Percentiles rank a stretch among this genome's conserved stretches.
phyloP scores from a whole-genome alignment of 192 early-diverging fungal genomes.

The Mortierella alpina region DNA sequence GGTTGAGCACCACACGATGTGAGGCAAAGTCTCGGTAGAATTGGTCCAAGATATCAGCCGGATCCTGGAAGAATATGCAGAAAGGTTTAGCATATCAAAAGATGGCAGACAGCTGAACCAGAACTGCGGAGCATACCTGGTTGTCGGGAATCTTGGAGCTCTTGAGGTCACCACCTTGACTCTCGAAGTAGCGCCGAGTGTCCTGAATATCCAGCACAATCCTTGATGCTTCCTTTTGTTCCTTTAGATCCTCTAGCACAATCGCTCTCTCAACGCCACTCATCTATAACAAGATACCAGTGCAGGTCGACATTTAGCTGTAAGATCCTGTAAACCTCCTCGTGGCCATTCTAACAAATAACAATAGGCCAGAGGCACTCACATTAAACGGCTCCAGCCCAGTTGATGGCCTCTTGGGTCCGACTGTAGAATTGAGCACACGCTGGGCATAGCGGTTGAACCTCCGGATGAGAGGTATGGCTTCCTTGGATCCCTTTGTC shows the following conservation, averaged over 20 bases:
- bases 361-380: neutral
- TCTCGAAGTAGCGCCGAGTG: slow-evolving; percentile 80
- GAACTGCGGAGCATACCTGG: neutral
- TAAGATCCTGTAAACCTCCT: too few relatives aligned
- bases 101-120: slow-evolving; percentile 10
- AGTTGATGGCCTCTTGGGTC: slow-evolving; percentile 21
- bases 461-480: slow-evolving; percentile 81
- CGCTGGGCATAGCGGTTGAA: slow-evolving; percentile 92
- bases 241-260: slow-evolving; percentile 75
- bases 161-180: slow-evolving; percentile 58
- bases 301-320: neutral
- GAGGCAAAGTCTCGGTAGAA: slow-evolving; percentile 16
- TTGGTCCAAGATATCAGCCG: slow-evolving; percentile 34
- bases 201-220: slow-evolving; percentile 81
- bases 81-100: neutral
- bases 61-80: slow-evolving; percentile 1
- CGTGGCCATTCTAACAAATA: neutral
- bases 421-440: slow-evolving; percentile 69
- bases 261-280: slow-evolving; percentile 69
- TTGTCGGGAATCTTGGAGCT: slow-evolving; percentile 36
- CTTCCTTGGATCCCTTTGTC: slow-evolving; percentile 56
- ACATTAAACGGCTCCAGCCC: slow-evolving; percentile 30
- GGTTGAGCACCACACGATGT: slow-evolving; percentile 17
- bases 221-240: slow-evolving; percentile 56
- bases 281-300: slow-evolving; percentile 49